Conservation (phyloP, 306 rosid genomes). For the Lithocarpus polystachyus region DNA sequence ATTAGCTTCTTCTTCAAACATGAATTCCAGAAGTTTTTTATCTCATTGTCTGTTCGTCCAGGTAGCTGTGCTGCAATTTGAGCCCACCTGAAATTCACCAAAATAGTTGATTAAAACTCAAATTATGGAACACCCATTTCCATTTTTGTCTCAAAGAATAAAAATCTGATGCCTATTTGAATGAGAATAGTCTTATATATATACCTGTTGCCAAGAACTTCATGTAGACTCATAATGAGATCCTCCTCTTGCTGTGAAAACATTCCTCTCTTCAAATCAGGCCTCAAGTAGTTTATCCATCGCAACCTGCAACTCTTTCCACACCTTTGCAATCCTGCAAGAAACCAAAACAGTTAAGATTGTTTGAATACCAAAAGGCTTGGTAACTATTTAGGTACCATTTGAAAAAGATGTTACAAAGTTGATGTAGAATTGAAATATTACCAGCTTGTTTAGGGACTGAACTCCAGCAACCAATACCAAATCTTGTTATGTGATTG, state of each 20-base stretch:
- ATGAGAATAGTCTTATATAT: background rate
- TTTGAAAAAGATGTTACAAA: background rate
- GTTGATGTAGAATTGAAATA: background rate
- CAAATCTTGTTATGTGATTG: slow-evolving; percentile 78
- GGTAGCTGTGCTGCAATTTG: slow-evolving; percentile 95
- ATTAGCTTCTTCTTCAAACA: slow-evolving; percentile 86
- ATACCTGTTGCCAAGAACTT: slow-evolving; percentile 86
- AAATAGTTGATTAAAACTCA: background rate
- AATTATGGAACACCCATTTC: slow-evolving; percentile 6
- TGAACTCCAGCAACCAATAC: slow-evolving; percentile 97
- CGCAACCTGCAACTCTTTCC: slow-evolving; percentile 93
- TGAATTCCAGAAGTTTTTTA: slow-evolving; percentile 94
- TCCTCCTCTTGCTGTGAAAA: slow-evolving; percentile 86
- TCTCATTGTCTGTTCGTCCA: slow-evolving; percentile 97
- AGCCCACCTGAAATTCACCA: slow-evolving; percentile 69
- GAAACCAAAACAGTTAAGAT: slow-evolving; percentile 4
- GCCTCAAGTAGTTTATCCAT: slow-evolving; percentile 93
- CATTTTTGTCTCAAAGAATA: background rate
- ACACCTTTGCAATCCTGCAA: slow-evolving; percentile 78
- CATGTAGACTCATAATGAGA: slow-evolving; percentile 74
- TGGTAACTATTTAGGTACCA: background rate
- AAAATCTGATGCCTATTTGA: background rate
- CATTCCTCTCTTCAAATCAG: slow-evolving; percentile 91
- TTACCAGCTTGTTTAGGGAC: slow-evolving; percentile 91
- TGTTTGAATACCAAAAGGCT: background rate